Conservation (phyloP, 1,139 yeast genomes). For the Hyphopichia khmerensis region DNA sequence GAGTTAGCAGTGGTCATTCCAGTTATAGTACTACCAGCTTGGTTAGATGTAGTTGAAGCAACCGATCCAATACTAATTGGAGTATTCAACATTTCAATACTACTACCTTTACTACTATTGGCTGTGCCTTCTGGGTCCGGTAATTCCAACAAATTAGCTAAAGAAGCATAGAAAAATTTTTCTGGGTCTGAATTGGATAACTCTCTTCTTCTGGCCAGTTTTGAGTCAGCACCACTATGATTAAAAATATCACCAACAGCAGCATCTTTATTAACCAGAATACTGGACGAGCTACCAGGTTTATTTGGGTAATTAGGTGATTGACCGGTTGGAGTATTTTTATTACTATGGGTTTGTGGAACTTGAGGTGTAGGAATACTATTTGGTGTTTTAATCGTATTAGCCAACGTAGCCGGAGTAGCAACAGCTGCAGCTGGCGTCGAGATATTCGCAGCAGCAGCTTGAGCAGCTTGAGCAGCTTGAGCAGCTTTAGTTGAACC, state of each 20-base stretch:
- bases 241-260: conserved; percentile 22
- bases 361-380: conserved; percentile 47
- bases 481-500: conserved; percentile 21
- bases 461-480: conserved; percentile 24
- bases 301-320: conserved; percentile 31
- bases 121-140: conserved; percentile 30
- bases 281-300: conserved; percentile 9
- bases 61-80: neutral
- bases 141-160: conserved; percentile 50
- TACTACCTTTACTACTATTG: conserved; percentile 4
- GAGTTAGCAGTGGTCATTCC: conserved; percentile 13
- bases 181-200: conserved; percentile 48
- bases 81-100: neutral
- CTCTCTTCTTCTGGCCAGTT: conserved; percentile 44
- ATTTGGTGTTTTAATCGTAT: conserved; percentile 45
- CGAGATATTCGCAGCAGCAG: conserved; percentile 25
- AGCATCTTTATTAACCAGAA: conserved; percentile 7
- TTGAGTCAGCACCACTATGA: conserved; percentile 26
- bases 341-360: conserved; percentile 33
- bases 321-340: conserved; percentile 42
- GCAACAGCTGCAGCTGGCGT: conserved; percentile 36
- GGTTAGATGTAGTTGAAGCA: neutral
- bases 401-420: conserved; percentile 43
- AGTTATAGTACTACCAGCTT: neutral
- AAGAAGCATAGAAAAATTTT: conserved; percentile 49